Evolutionary conservation across 1,284 basidiomycete genomes (phyloP), one percentile per base, ranked within the genome.

Genomic region (Rhodotorula sp.): DNA sequence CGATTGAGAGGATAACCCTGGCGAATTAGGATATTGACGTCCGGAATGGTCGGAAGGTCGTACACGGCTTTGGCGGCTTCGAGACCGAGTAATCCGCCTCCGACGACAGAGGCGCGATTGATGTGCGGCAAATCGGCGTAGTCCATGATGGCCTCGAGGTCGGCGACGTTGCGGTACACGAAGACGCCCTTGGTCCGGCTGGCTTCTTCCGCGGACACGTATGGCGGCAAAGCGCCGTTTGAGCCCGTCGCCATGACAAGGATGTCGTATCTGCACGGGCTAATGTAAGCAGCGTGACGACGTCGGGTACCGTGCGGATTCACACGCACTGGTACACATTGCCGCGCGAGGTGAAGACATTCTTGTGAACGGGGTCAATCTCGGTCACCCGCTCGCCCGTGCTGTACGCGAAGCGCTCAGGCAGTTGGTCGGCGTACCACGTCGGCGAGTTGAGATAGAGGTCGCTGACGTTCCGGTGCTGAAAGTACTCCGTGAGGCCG

Each of bases 11-110:
- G 87, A 79, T 86, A 89, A 0, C 82, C 82, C 70, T 86, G 85
- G n/a, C 88, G 85, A 77, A 89, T 88, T 52, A 89, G 81, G 75
- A 89, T 87, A 23, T 84, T 78, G 48, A 87, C 86, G 54, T 84
- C 79, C 14, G 81, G 80, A 61, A 85, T 80, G 19, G 82, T 83
- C 66, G 81, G 80, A 71, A 89, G 83, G 79, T 91, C 89, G 74
- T 88, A 86, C 9, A 88, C 84, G 0, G 89, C 90, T 77, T 90
- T 90, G 19, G 89, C 89, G 0, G 89, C 89, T 81, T 91, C 90
- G 42, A 91, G 83, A 21, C 89, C 90, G 21, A 91, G 84, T 2
- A 91, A 81, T 48, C 89, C 89, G 25, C 89, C 89, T n/a, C 90
- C 90, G 23, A 91, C 84, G 7, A 91, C 86, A 7, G 86, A 84